Conservation (phyloP, 2,329 filamentous ascomycete genomes). For the Taxawa tesnikishii region DNA sequence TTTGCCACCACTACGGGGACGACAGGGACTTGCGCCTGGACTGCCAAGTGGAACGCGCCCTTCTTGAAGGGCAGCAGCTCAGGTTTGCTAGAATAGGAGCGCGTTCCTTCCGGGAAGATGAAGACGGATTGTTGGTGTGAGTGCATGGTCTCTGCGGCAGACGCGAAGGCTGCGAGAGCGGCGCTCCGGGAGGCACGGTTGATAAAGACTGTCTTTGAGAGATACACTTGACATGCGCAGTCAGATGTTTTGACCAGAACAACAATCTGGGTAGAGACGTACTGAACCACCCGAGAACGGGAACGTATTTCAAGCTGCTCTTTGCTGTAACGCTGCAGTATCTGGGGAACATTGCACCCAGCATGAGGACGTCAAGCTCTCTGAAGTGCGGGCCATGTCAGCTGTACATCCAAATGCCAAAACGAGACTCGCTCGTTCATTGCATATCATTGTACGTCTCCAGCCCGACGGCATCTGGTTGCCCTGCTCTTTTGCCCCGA, state of each 20-base stretch:
- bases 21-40: constrained; percentile 87
- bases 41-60: constrained; percentile 89
- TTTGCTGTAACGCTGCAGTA: constrained; percentile 93
- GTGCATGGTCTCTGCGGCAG: constrained; percentile 70
- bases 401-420: neutral
- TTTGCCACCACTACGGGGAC: constrained; percentile 58
- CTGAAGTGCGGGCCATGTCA: constrained; percentile 13
- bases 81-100: constrained; percentile 75
- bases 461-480: too few relatives aligned
- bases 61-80: constrained; percentile 94
- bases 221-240: constrained; percentile 41
- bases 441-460: too few relatives aligned
- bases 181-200: constrained; percentile 76
- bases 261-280: constrained; percentile 11
- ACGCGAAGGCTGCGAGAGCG: constrained; percentile 73
- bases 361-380: constrained; percentile 86
- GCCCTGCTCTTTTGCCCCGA: too few relatives aligned
- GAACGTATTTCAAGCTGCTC: constrained; percentile 63
- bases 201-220: constrained; percentile 89
- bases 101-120: constrained; percentile 86
- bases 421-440: too few relatives aligned
- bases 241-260: constrained; percentile 1
- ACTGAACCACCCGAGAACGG: constrained; percentile 90
- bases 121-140: constrained; percentile 56
- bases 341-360: constrained; percentile 77